Conservation (phyloP, 148 eudicot species). For the Oxyria digyna region DNA sequence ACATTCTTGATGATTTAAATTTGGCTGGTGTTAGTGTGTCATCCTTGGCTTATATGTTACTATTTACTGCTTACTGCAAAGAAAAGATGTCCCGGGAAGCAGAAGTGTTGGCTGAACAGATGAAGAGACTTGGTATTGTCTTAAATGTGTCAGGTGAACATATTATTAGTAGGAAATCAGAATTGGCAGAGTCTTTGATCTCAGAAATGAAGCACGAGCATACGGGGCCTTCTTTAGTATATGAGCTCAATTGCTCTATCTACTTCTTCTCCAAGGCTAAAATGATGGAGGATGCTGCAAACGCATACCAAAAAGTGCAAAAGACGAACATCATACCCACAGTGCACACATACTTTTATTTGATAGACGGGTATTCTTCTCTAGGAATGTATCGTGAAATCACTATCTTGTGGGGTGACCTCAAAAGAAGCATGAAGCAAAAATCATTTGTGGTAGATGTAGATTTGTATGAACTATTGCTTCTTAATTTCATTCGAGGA, state of each 20-base stretch:
- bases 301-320: slow-evolving; percentile 55
- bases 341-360: slow-evolving; percentile 35
- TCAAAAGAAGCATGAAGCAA: slow-evolving; percentile 44
- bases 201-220: slow-evolving; percentile 31
- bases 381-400: slow-evolving; percentile 63
- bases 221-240: slow-evolving; percentile 17
- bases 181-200: slow-evolving; percentile 29
- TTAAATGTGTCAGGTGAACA: slow-evolving; percentile 15
- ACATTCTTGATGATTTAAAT: slow-evolving; percentile 76
- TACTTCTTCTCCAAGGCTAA: slow-evolving; percentile 79
- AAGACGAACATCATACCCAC: slow-evolving; percentile 44
- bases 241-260: slow-evolving; percentile 59
- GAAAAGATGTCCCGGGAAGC: slow-evolving; percentile 58
- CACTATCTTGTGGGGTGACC: slow-evolving; percentile 82
- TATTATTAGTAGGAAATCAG: slow-evolving; percentile 15
- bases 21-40: slow-evolving; percentile 25
- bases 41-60: slow-evolving; percentile 27
- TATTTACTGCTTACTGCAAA: slow-evolving; percentile 47
- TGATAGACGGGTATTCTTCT: slow-evolving; percentile 52
- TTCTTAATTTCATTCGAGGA: slow-evolving; percentile 64
- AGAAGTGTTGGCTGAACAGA: slow-evolving; percentile 41
- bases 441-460: slow-evolving; percentile 28
- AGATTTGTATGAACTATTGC: slow-evolving; percentile 66
- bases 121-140: slow-evolving; percentile 32
- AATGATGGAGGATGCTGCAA: slow-evolving; percentile 71